Base-by-base conservation (phyloP, 2,329 filamentous ascomycete species). In the Aspergillus tanneri region DNA sequence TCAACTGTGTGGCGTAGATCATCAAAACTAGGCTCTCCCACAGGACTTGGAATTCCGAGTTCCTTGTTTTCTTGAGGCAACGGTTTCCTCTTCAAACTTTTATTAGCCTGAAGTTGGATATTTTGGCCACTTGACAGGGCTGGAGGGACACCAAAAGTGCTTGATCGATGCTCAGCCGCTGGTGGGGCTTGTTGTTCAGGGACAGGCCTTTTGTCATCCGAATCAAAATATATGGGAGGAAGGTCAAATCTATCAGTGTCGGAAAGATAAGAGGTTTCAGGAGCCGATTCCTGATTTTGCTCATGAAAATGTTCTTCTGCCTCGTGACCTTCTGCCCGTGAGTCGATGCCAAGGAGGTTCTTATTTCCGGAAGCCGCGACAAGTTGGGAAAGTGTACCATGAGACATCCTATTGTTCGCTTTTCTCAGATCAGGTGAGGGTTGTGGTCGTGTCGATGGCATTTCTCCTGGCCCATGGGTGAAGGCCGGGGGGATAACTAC, bases 341-440 rank as follows among this genome's bases (percentile, higher is more conserved):
- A 68, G 23, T 52, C 69, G 19, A 66, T 64, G 34, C 63, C 56
- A 51, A 64, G 44, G 58, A 64, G 63, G 38, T 73, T 64, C 40
- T 82, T 68, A 18, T 79, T 81, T 45, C 81, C 82, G 37, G 56
- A 86, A n/a, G 58, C 87, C 56, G 85, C 86, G 24, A 83, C 83
- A 65, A 97, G 77, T 64, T 96, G 90, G 36, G 85, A 80, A 37
- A 96, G 76, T 1, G 92, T 97, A 1, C 84, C 84, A 57, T 79
- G 81, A 21, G 93, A 96, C 66, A 97, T 84, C 18, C 90, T 85
- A 58, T 86, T 90, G 58, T 90, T 93, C 43, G 88, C 89, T 55
- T 84, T 84, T 53, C 88, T 85, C 60, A 92, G 77, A 63, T 93
- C 88, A 11, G 87, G 82, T 23, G 89, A 85, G 49, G 88, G 83